Evolutionary conservation across 176 grass and related monocot genomes (phyloP).

Genomic region (Rhynchospora tenuis): DNA sequence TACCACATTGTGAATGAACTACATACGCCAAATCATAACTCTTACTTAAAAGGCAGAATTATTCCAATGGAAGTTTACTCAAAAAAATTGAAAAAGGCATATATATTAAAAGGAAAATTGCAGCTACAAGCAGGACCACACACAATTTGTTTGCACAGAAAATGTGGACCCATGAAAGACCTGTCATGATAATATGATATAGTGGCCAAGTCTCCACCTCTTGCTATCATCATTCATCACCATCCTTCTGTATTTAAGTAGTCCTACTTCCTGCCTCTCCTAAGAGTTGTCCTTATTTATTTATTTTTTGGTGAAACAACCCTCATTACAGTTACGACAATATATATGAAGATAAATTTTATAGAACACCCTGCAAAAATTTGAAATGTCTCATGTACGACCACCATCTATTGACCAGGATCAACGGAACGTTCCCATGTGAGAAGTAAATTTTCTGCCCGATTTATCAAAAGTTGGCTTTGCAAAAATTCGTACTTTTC

Average conservation of each 20-base stretch:
- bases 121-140: slow-evolving; percentile 9
- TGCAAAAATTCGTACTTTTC: no score
- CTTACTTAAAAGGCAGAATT: no score
- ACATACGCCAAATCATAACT: no score
- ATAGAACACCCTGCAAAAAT: not conserved
- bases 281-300: not conserved
- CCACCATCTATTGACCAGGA: not conserved
- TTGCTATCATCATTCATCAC: slow-evolving; percentile 17
- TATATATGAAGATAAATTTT: not conserved
- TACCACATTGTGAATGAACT: no score
- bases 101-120: not conserved
- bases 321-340: not conserved
- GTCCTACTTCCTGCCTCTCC: not conserved
- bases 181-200: slow-evolving; percentile 8
- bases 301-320: not conserved
- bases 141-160: slow-evolving; percentile 2
- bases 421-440: not conserved
- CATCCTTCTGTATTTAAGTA: slow-evolving; percentile 8
- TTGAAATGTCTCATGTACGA: not conserved
- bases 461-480: not conserved
- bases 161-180: not conserved
- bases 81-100: not conserved
- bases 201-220: slow-evolving; percentile 3
- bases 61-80: not conserved
- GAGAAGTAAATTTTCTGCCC: not conserved